Evolutionary conservation across 805 yeast species (phyloP), one percentile per base, ranked within the genome.

Genomic region (Kuraishia floccosa): DNA sequence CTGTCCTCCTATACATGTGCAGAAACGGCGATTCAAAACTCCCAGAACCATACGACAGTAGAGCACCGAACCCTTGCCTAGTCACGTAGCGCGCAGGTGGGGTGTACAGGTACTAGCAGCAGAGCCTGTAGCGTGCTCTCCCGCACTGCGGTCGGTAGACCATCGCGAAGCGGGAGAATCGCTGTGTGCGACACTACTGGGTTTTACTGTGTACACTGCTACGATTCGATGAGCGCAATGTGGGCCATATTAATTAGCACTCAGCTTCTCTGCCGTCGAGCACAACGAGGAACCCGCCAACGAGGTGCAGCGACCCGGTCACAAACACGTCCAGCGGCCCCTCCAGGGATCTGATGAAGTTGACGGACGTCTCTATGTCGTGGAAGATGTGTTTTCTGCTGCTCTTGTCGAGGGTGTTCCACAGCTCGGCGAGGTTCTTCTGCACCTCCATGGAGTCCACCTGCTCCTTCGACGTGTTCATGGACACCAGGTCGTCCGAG

Each of bases 271-370:
- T 42, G 11, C 54, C 63, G 31, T 89, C 96, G 26, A 85, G 56
- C 5, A 87, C 96, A 3, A 85, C 86, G 24, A 91, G 56, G 35
- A 91, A 69, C 0, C 97, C 98, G 12, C 99, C 99, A 8, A 91
- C 94, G 35, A 93, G 60, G 50, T 89, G 96, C 40, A 91, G 61
- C 4, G 96, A 86, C 1, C 99, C 99, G 36, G 93, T 81, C 0
- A 86, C 96, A 56, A 86, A 80, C 2, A 85, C 93, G 39, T 85
- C 86, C 15, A 73, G 54, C 12, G 63, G 63, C 9, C 57, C 57
- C 30, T 60, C 60, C 27, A 70, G 47, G 16, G 67, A 53, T 35
- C 68, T 65, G 30, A 73, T 67, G 41, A 60, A 67, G 30, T 63
- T 65, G 30, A 70, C 72, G 20, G 87, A 75, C 1, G 79, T 68